A percentile compares a stretch with the other conserved stretches of the same genome.
Conservation (phyloP, 257 asterid genomes). For the Solanum verrucosum region DNA sequence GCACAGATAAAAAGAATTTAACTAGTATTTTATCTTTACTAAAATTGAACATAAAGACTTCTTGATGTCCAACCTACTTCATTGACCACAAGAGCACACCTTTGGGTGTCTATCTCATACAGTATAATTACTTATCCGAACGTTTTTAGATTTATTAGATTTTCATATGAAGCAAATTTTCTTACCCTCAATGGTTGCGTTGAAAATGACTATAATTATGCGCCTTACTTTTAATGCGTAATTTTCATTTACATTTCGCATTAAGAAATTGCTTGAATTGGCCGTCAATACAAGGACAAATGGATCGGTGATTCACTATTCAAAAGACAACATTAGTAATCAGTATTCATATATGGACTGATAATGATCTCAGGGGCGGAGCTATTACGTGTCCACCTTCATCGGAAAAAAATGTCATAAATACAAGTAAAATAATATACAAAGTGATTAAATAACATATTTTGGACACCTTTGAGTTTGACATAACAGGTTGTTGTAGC, state of each 20-base stretch:
- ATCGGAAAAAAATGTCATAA: too few relatives aligned
- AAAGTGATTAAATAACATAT: too few relatives aligned
- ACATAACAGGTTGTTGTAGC: too few relatives aligned
- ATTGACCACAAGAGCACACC: background rate
- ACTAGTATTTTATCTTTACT: background rate
- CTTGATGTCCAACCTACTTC: too few relatives aligned
- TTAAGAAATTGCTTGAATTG: background rate
- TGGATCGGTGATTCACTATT: background rate
- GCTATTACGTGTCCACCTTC: too few relatives aligned
- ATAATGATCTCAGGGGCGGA: background rate
- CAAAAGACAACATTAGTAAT: background rate
- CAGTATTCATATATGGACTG: background rate
- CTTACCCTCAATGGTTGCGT: background rate
- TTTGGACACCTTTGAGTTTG: too few relatives aligned
- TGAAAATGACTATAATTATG: background rate
- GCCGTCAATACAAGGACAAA: background rate
- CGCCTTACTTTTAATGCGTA: background rate
- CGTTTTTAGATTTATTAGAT: background rate
- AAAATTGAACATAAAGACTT: background rate
- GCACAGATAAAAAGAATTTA: accelerated
- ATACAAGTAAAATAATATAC: too few relatives aligned
- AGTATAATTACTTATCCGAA: background rate
- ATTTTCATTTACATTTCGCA: background rate
- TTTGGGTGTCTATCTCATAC: background rate
- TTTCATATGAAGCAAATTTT: background rate